These are phyloP conservation scores for Geotrichum ghanense DNA, from an alignment of 805 yeast species.

Conservation along the genomic window DNA sequence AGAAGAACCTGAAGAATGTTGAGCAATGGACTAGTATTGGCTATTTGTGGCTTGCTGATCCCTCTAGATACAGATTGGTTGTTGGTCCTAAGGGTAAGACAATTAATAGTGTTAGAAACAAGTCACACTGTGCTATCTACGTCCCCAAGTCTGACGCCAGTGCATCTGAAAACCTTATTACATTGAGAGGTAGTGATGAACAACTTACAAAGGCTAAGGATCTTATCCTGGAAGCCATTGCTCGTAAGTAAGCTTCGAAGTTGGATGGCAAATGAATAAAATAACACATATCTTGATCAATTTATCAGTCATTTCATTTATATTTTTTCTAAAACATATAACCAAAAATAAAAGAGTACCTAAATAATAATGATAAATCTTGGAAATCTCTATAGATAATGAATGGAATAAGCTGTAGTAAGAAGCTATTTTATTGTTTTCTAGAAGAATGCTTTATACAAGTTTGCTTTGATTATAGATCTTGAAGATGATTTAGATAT, in stretches of 20 bases:
- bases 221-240: slow-evolving; percentile 23
- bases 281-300: background rate
- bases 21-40: slow-evolving; percentile 38
- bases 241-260: slow-evolving; percentile 4
- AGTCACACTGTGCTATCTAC: slow-evolving; percentile 44
- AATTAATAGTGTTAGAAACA: slow-evolving; percentile 47
- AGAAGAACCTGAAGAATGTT: slow-evolving; percentile 38
- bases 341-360: background rate
- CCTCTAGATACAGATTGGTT: slow-evolving; percentile 44
- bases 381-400: too few relatives aligned
- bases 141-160: slow-evolving; percentile 52
- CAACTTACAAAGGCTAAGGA: slow-evolving; percentile 42
- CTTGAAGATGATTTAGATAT: too few relatives aligned
- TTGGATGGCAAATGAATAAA: background rate
- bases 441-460: too few relatives aligned
- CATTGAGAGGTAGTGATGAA: slow-evolving; percentile 48
- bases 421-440: too few relatives aligned
- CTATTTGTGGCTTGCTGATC: slow-evolving; percentile 49
- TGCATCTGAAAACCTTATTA: slow-evolving; percentile 37
- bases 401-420: too few relatives aligned
- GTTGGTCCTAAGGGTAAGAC: slow-evolving; percentile 71
- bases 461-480: too few relatives aligned
- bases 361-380: background rate
- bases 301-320: background rate
- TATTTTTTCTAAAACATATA: background rate